phyloP scores from a whole-genome alignment of 257 asterid genomes.

The Anisodus tanguticus region DNA sequence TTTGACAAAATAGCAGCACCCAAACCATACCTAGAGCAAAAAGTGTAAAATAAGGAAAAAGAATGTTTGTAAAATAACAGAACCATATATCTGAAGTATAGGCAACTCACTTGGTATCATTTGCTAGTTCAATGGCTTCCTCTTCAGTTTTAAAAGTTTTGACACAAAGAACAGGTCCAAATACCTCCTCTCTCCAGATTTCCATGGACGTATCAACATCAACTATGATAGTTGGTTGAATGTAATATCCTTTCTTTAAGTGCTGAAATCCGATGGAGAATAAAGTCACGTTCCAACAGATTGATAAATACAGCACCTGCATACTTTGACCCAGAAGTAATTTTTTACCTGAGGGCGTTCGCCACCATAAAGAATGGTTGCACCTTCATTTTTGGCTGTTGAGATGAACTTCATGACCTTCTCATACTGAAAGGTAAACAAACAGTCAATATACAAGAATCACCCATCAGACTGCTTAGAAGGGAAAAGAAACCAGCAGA shows the following conservation, averaged over 20 bases:
- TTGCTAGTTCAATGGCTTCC: constrained; percentile 92
- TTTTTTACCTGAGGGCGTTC: constrained; percentile 71
- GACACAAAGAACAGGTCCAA: constrained; percentile 97
- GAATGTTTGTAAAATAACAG: constrained; percentile 15
- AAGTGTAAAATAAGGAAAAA: neutral
- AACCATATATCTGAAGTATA: neutral
- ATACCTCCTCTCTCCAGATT: constrained; percentile 97
- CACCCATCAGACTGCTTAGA: neutral
- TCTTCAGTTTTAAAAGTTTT: constrained; percentile 90
- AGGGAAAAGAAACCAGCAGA: neutral
- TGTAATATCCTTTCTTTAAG: constrained; percentile 75
- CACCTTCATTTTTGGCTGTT: constrained; percentile 88
- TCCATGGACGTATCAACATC: constrained; percentile 88
- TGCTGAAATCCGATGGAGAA: constrained; percentile 57
- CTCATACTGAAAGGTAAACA: constrained; percentile 62
- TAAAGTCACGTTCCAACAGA: neutral
- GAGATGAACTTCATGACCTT: constrained; percentile 69
- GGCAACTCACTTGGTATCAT: constrained; percentile 80
- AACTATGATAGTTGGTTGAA: constrained; percentile 75
- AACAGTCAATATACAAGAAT: constrained; percentile 17
- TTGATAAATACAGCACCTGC: constrained; percentile 4
- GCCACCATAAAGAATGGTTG: constrained; percentile 79
- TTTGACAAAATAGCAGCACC: constrained; percentile 87
- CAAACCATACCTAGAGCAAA: constrained; percentile 66
- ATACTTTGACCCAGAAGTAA: constrained; percentile 20